Base-by-base conservation (phyloP, 2,329 filamentous ascomycete species). In the Colletotrichum neosansevieriae region DNA sequence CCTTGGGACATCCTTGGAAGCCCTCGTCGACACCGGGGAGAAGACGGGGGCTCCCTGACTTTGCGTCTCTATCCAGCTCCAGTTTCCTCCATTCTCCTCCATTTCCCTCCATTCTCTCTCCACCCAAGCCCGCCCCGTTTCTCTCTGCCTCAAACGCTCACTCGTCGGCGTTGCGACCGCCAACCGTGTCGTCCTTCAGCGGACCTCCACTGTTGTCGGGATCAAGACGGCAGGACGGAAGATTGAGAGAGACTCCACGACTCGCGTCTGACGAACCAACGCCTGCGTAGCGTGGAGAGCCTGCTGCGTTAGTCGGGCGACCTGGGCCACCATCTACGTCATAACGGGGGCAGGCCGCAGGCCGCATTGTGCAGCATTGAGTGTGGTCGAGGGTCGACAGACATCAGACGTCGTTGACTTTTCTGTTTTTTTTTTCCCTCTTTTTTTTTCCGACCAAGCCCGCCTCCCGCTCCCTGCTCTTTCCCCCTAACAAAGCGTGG, bases 201-300 rank as follows among this genome's bases (percentile, higher is more conserved):
- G n/a, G 51, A n/a, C 17, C 51, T 40, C 66, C 66, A 65, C 66
- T 19, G 34, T 11, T 24, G 66, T 66, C 66, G 49, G 62, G 24
- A 56, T 69, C 61, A 69, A 69, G 56, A 69, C 66, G 66, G 66
- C 66, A 66, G 54, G 62, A 56, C 61, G 54, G 56, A 59, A 68
- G 56, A 69, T 56, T 66, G 62, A 56, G 15, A 59, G 54, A 59
- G 49, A 42, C 66, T 66, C 66, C 61, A 60, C 56, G 54, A 66
- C 66, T 66, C 47, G 42, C 50, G 36, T 29, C 19, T 29, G 34
- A 42, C 62, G 56, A 66, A 59, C 54, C 61, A 69, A 65, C 49
- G 61, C 40, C 47, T 44, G 56, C 61, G 32, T 36, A 13, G 47
- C 56, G 66, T 69, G 61, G 61, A 60, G 66, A 54, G 54, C 54